A percentile compares a stretch with the other conserved stretches of the same genome.
Conservation (phyloP, 495 filamentous ascomycete species). For the Hypomontagnella submonticulosa region DNA sequence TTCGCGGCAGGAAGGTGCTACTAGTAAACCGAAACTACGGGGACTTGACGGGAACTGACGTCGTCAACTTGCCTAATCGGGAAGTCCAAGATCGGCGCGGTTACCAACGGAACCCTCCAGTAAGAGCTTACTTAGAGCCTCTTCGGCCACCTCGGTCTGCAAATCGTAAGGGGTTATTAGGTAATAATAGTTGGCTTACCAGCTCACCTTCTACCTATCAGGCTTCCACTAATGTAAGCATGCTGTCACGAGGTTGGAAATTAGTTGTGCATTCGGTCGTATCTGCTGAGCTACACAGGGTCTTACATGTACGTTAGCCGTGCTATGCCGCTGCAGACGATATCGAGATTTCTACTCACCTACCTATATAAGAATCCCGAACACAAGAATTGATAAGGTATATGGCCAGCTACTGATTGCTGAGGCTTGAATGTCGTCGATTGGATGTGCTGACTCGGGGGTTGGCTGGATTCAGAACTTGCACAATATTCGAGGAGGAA, state of each 20-base stretch:
- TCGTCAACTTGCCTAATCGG: conserved; percentile 36
- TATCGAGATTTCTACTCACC: conserved; percentile 2
- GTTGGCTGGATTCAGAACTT: too few species aligned
- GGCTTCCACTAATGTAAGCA: conserved; percentile 26
- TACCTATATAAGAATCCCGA: conserved; percentile 21
- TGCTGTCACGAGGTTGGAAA: conserved; percentile 19
- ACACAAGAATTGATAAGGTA: background rate
- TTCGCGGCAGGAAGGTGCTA: conserved; percentile 24
- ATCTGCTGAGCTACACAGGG: conserved; percentile 20
- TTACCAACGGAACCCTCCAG: conserved; percentile 30
- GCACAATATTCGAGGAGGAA: too few species aligned
- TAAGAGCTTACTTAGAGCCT: too few species aligned
- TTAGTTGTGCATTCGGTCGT: conserved; percentile 1
- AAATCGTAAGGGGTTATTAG: conserved; percentile 7
- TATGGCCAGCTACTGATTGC: too few species aligned
- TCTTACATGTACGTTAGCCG: conserved; percentile 11
- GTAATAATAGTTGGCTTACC: background rate
- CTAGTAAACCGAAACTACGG: conserved; percentile 13
- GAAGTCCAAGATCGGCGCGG: conserved; percentile 26
- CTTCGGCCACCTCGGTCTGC: background rate
- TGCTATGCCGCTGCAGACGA: conserved; percentile 28
- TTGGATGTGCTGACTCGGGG: too few species aligned
- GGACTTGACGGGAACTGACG: conserved; percentile 27
- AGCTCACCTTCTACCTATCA: conserved; percentile 25
- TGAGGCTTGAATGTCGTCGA: too few species aligned